Base-by-base conservation (phyloP, 805 yeast genomes). In the Candida ipomoeae region DNA sequence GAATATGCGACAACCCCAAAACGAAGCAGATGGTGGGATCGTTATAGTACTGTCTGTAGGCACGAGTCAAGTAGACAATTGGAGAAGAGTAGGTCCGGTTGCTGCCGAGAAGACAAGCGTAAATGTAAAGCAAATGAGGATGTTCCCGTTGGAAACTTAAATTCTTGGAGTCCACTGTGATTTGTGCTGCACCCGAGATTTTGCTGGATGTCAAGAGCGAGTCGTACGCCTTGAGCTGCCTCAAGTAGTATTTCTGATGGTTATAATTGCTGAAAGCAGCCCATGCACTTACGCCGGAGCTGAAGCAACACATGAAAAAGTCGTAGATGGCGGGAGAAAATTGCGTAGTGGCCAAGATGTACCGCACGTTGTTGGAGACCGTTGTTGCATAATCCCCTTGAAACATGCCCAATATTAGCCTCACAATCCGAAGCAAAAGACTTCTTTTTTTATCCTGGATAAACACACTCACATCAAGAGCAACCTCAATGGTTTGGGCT, bases 141-240 rank as follows among this genome's bases (percentile, higher is more conserved):
- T 75, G 80, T 35, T 71, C 72, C n/a, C 72, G 71, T 3, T 70
- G 64, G 0, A 77, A 51, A 13, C 50, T 55, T 5, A 55, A 66
- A 40, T 69, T 67, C 26, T 80, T 73, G n/a, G 73, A 68, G 53
- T 75, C 79, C 40, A 84, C 81, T 0, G 81, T 71, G 11, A 89
- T 77, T 3, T 84, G 84, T 0, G 96, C 94, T 75, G 88, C 89
- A 0, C 97, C 97, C 2, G 80, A 70, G 17, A 89, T 80, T 40
- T 76, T 78, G 2, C 62, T 59, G 8, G 74, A 67, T 8, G 71
- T 73, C 31, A 82, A 76, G 14, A 85, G 61, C 2, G 94, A 80
- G 64, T 94, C 99, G 63, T 81, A 83, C 0, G 96, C 95, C 63
- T 92, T 94, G 55, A 92, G 74, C 59, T 91, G 97, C 57, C 99